These are phyloP conservation scores for Micractinium conductrix DNA, from an alignment of 139 green algal species.

Conservation along the genomic window DNA sequence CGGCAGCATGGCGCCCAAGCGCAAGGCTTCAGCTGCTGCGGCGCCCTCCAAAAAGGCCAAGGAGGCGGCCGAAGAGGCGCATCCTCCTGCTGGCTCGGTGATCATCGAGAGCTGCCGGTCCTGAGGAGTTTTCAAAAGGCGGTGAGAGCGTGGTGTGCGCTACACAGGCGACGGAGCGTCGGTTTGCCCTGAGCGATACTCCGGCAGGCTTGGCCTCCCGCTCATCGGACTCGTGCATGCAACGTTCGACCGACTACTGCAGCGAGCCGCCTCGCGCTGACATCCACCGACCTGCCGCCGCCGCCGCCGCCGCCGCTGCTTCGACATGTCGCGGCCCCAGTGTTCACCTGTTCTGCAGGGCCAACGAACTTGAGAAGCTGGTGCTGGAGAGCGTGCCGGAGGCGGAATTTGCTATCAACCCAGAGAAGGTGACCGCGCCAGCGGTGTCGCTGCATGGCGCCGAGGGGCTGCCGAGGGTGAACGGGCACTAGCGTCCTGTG, in stretches of 20 bases:
- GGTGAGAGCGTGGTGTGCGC: not conserved
- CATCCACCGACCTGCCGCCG: too few species aligned
- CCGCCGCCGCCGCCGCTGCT: not conserved
- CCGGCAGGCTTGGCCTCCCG: not conserved
- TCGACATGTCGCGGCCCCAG: not conserved
- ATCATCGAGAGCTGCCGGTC: slow-evolving; percentile 27
- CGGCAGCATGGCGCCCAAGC: slow-evolving; percentile 41
- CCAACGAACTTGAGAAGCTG: slow-evolving; percentile 35
- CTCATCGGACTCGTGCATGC: too few species aligned
- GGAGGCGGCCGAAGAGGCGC: not conserved
- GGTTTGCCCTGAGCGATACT: not conserved
- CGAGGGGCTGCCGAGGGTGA: not conserved
- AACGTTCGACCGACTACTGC: too few species aligned
- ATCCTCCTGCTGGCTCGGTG: not conserved
- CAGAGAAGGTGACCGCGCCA: slow-evolving; percentile 17
- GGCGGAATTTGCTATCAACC: slow-evolving; percentile 4
- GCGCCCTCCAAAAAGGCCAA: slow-evolving; percentile 13
- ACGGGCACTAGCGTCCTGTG: too few species aligned
- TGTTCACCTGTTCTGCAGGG: not conserved
- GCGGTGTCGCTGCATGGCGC: not conserved
- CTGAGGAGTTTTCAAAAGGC: slow-evolving; percentile 39
- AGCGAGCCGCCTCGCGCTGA: too few species aligned
- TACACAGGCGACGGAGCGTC: not conserved
- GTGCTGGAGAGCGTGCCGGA: not conserved
- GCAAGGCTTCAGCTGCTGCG: not conserved